Evolutionary conservation across 345 rosid species (phyloP).

Genomic region (Orychophragmus violaceus): DNA sequence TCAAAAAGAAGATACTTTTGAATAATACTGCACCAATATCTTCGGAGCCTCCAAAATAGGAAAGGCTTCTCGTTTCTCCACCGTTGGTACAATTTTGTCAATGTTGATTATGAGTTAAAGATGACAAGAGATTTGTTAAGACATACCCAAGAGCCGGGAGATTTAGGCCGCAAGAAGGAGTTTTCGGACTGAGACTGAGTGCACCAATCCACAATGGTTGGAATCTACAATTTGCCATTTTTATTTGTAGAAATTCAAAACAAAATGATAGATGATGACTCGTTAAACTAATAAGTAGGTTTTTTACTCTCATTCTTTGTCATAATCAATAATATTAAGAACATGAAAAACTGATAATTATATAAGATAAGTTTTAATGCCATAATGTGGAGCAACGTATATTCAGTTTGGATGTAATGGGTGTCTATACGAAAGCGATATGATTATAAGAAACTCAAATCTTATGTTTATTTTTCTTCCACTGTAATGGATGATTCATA

Average conservation of each 20-base stretch:
- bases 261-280: background rate
- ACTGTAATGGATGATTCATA: no score
- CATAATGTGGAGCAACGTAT: background rate
- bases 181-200: background rate
- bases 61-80: background rate
- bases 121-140: background rate
- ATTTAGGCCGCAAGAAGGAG: background rate
- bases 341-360: background rate
- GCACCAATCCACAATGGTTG: background rate
- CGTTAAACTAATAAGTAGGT: no score
- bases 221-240: constrained; percentile 2
- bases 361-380: background rate
- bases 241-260: background rate
- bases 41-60: background rate
- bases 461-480: no score
- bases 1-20: no score
- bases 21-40: background rate
- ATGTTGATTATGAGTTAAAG: background rate
- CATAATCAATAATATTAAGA: background rate
- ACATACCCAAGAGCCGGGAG: background rate
- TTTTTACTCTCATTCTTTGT: background rate
- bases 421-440: background rate
- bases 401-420: constrained; percentile 7
- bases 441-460: background rate
- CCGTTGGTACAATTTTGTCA: background rate